Evolutionary conservation across 1,284 basidiomycete genomes (phyloP).

Genomic region (Rhodotorula sp.): DNA sequence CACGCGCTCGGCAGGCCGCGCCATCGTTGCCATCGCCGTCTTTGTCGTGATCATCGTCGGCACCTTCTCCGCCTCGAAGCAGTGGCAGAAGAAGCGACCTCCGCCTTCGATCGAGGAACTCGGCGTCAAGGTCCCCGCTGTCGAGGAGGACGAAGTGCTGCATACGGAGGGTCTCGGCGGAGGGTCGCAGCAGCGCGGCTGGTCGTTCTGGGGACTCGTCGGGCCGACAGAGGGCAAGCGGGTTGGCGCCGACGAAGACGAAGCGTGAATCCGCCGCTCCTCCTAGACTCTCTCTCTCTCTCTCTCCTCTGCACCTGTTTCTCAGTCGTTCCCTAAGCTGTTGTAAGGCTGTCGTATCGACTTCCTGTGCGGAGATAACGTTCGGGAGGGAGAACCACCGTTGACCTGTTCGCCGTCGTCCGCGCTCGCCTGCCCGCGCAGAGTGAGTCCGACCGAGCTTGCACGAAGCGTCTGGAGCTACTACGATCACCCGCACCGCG

Average conservation of each 20-base stretch:
- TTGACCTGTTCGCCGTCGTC: no score
- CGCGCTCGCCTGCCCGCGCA: no score
- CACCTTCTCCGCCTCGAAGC: constrained; percentile 14
- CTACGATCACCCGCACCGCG: no score
- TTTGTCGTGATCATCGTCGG: constrained; percentile 30
- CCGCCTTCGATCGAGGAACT: constrained; percentile 24
- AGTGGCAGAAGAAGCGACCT: constrained; percentile 3
- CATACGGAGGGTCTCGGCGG: no score
- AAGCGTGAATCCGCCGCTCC: not conserved
- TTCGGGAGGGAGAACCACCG: no score
- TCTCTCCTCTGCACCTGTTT: no score
- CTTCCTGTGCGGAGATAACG: no score
- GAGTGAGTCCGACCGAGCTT: no score
- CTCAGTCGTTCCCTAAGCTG: no score
- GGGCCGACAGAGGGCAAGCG: constrained; percentile 1
- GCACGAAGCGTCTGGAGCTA: no score
- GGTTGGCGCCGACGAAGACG: not conserved
- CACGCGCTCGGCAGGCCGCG: constrained; percentile 24
- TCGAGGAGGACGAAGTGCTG: constrained; percentile 2
- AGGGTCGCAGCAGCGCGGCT: not conserved
- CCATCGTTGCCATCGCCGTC: constrained; percentile 35
- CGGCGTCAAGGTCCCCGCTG: constrained; percentile 7
- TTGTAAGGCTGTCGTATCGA: no score
- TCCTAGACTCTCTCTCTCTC: no score
- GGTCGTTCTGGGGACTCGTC: not conserved